Evolutionary conservation across 345 rosid genomes (phyloP).

Genomic region (Erodium maritimum): DNA sequence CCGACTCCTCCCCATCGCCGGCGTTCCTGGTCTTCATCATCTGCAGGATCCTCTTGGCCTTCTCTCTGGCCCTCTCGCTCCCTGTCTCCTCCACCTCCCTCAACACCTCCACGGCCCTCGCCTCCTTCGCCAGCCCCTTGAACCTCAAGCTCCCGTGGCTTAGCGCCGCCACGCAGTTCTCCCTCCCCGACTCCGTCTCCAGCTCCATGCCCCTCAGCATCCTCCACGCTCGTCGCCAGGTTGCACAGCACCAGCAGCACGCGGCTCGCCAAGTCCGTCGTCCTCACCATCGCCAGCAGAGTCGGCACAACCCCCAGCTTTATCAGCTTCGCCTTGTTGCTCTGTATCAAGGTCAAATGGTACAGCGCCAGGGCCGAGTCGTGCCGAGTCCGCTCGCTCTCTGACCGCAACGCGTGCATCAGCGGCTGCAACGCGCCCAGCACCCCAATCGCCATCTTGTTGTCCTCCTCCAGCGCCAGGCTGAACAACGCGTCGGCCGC

Average conservation of each 20-base stretch:
- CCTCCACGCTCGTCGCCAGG: slow-evolving; percentile 45
- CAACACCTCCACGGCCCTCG: slow-evolving; percentile 38
- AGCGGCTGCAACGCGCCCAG: too few relatives aligned
- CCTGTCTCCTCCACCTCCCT: slow-evolving; percentile 38
- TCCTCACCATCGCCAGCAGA: slow-evolving; percentile 42
- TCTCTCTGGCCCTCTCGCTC: too few relatives aligned
- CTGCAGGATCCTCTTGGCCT: too few relatives aligned
- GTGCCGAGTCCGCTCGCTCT: too few relatives aligned
- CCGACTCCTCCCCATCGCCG: slow-evolving; percentile 24
- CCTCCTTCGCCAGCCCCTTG: slow-evolving; percentile 56
- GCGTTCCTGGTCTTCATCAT: slow-evolving; percentile 34
- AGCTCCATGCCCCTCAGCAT: slow-evolving; percentile 33
- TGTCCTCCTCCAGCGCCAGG: too few relatives aligned
- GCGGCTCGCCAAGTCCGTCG: slow-evolving; percentile 35
- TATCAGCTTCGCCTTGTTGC: too few relatives aligned
- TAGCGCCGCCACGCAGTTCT: slow-evolving; percentile 55
- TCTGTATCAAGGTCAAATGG: too few relatives aligned
- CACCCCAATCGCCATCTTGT: too few relatives aligned
- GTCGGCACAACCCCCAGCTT: slow-evolving; percentile 53
- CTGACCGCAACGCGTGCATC: too few relatives aligned
- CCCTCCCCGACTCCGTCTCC: slow-evolving; percentile 39
- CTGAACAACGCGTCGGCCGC: too few relatives aligned
- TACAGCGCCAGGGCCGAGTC: too few relatives aligned
- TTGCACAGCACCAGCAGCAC: slow-evolving; percentile 51
- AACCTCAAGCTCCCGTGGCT: slow-evolving; percentile 63